Conservation (phyloP, 805 yeast genomes). For the Candida stauntonica region DNA sequence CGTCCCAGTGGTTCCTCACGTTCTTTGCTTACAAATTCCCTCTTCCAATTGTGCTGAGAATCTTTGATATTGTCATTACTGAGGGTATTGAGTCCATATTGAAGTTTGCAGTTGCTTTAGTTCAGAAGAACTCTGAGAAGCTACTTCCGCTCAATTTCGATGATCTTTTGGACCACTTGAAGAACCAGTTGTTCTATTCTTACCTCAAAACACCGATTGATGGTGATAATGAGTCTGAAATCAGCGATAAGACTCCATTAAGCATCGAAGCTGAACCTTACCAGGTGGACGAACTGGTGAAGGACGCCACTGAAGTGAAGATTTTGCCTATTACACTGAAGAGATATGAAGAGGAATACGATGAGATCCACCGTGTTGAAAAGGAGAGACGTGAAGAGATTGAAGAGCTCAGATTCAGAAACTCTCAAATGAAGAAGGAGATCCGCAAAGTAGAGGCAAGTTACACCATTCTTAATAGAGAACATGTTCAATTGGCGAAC, state of each 20-base stretch:
- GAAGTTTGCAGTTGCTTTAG: slow-evolving; percentile 77
- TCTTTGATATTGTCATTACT: slow-evolving; percentile 81
- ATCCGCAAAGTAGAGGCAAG: slow-evolving; percentile 69
- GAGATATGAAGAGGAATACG: slow-evolving; percentile 70
- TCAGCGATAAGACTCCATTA: slow-evolving; percentile 10
- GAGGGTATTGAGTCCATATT: slow-evolving; percentile 88
- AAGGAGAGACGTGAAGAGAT: slow-evolving; percentile 62
- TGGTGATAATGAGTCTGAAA: slow-evolving; percentile 30
- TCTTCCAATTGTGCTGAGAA: slow-evolving; percentile 76
- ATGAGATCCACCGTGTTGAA: slow-evolving; percentile 70
- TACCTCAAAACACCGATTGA: slow-evolving; percentile 39
- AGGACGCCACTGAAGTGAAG: slow-evolving; percentile 70
- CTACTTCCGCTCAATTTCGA: slow-evolving; percentile 69
- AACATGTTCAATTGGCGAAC: slow-evolving; percentile 84
- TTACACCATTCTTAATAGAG: slow-evolving; percentile 65
- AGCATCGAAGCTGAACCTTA: slow-evolving; percentile 36
- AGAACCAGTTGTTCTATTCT: slow-evolving; percentile 71
- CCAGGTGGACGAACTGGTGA: slow-evolving; percentile 68
- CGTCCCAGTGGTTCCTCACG: slow-evolving; percentile 96
- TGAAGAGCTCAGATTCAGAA: slow-evolving; percentile 59
- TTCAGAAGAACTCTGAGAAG: slow-evolving; percentile 60
- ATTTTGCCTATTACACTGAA: slow-evolving; percentile 69
- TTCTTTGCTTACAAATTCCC: slow-evolving; percentile 95
- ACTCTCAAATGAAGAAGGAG: slow-evolving; percentile 69
- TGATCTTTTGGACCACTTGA: slow-evolving; percentile 67